phyloP scores from a whole-genome alignment of 345 rosid species.

The Lepidium didymum region DNA sequence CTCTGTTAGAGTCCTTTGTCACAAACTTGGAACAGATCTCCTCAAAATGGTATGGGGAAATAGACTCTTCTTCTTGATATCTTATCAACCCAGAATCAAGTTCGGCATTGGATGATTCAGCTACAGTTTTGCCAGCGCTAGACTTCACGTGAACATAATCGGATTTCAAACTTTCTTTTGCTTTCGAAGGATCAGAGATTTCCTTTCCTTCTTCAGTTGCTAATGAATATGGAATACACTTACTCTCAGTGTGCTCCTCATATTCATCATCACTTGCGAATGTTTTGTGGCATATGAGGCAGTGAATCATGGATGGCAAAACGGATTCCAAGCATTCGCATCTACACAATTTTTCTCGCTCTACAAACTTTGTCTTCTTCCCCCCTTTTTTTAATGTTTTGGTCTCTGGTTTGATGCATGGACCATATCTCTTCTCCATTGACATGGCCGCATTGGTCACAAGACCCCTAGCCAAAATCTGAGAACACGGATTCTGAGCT shows the following conservation, averaged over 20 bases:
- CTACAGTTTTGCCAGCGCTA: conserved; percentile 21
- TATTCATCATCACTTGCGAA: conserved; percentile 45
- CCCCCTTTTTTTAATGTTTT: conserved; percentile 41
- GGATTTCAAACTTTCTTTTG: conserved; percentile 37
- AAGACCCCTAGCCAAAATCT: conserved; percentile 29
- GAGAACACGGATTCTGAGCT: conserved; percentile 25
- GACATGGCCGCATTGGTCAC: conserved; percentile 60
- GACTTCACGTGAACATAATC: conserved; percentile 27
- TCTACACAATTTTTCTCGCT: conserved; percentile 51
- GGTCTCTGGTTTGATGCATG: conserved; percentile 36
- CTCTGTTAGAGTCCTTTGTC: conserved; percentile 75
- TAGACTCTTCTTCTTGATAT: conserved; percentile 43
- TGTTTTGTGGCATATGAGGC: conserved; percentile 75
- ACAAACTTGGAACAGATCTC: conserved; percentile 72
- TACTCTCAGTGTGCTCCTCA: conserved; percentile 52
- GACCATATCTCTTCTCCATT: conserved; percentile 72
- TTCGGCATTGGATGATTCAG: conserved; percentile 37
- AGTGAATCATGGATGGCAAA: conserved; percentile 74
- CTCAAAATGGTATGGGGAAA: conserved; percentile 56
- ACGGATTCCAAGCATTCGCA: conserved; percentile 85
- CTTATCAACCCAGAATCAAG: conserved; percentile 50
- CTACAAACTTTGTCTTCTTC: conserved; percentile 40
- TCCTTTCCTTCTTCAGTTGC: conserved; percentile 42
- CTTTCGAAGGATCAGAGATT: conserved; percentile 33
- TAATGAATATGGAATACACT: conserved; percentile 41